These are phyloP conservation scores for Nasturtium officinale DNA, from an alignment of 345 rosid genomes.

Conservation along the genomic window DNA sequence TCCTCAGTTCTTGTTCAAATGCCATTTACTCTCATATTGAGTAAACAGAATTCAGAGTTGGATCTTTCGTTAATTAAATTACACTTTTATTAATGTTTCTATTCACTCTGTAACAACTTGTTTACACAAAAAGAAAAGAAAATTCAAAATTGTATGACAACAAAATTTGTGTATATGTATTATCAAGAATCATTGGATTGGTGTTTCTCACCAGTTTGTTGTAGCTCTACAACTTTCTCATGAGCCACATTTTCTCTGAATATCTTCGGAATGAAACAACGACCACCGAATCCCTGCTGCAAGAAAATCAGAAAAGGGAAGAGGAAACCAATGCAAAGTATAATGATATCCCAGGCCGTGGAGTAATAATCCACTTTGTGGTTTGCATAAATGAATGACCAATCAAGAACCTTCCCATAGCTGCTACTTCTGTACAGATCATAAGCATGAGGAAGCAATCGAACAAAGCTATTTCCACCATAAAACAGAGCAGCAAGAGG, in stretches of 20 bases:
- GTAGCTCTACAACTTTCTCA: constrained; percentile 62
- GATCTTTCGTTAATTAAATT: neutral
- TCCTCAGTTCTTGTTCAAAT: constrained; percentile 1
- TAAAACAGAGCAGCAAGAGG: constrained; percentile 64
- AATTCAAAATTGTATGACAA: neutral
- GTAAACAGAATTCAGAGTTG: neutral
- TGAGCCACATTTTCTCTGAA: constrained; percentile 51
- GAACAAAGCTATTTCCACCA: constrained; percentile 62
- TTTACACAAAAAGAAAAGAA: neutral
- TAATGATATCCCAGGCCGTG: constrained; percentile 78
- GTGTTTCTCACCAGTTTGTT: constrained; percentile 24
- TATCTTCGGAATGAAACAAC: constrained; percentile 61
- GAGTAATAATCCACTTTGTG: constrained; percentile 79
- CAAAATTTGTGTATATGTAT: constrained; percentile 2
- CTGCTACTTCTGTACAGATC: constrained; percentile 78
- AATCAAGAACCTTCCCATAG: constrained; percentile 56
- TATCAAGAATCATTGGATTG: constrained; percentile 33
- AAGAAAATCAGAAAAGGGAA: constrained; percentile 60
- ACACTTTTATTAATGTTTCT: constrained; percentile 18
- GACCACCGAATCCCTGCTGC: constrained; percentile 79
- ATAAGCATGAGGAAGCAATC: constrained; percentile 79
- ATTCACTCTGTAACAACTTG: constrained; percentile 31
- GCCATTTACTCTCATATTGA: neutral
- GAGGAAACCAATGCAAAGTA: constrained; percentile 59
- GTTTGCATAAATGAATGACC: constrained; percentile 75